These are phyloP conservation scores for Lepidium aucheri DNA, from an alignment of 345 rosid genomes.

Conservation along the genomic window DNA sequence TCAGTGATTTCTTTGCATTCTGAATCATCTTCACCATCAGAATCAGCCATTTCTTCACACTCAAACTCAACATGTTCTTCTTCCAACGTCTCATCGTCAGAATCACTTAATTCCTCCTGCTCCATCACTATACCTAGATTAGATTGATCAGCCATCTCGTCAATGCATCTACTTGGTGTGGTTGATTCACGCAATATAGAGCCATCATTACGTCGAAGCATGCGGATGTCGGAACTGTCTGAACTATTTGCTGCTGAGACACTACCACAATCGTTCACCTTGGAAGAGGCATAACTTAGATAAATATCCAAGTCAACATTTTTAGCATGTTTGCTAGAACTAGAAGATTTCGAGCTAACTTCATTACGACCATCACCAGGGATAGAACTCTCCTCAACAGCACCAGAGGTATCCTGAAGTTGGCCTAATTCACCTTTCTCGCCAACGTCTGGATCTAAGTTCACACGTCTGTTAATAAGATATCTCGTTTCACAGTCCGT, in stretches of 20 bases:
- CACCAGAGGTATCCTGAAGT: constrained; percentile 26
- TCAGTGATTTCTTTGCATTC: constrained; percentile 35
- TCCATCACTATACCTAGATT: constrained; percentile 90
- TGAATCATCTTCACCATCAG: constrained; percentile 77
- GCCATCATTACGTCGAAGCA: constrained; percentile 11
- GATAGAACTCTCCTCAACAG: constrained; percentile 28
- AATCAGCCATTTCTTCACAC: constrained; percentile 97
- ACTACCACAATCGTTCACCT: constrained; percentile 29
- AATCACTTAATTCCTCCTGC: constrained; percentile 95
- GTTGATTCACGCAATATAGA: constrained; percentile 28
- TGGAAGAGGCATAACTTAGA: constrained; percentile 51
- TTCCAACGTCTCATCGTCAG: constrained; percentile 62
- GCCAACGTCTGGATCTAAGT: constrained; percentile 24
- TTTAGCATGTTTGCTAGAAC: constrained; percentile 35
- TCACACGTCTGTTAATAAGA: constrained; percentile 20
- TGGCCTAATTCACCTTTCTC: constrained; percentile 33
- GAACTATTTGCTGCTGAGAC: constrained; percentile 25
- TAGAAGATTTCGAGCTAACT: constrained; percentile 18
- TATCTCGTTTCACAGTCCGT: constrained; percentile 34
- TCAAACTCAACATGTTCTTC: constrained; percentile 97
- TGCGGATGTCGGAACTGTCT: constrained; percentile 21
- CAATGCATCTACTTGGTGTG: constrained; percentile 28
- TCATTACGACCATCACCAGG: constrained; percentile 25
- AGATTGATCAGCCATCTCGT: constrained; percentile 46
- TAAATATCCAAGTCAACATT: constrained; percentile 67